Evolutionary conservation across 176 grass and related monocot species (phyloP).

Genomic region (Cenchrus purpureus): DNA sequence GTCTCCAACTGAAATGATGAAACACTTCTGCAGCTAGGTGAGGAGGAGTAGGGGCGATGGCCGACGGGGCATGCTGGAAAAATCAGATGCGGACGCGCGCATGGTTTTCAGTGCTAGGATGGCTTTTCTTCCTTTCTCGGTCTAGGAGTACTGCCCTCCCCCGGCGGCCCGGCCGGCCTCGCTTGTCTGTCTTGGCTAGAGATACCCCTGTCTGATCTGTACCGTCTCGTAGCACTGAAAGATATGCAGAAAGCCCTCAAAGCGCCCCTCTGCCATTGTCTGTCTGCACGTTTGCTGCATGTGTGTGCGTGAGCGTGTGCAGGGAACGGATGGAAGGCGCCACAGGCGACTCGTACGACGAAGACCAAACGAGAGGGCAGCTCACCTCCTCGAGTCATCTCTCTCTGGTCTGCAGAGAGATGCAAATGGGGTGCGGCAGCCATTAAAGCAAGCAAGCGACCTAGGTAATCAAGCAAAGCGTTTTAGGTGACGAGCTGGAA

Average conservation of each 20-base stretch:
- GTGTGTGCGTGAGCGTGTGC: conserved; percentile 4
- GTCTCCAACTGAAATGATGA: conserved; percentile 49
- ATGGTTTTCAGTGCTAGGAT: conserved; percentile 70
- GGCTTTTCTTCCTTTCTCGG: conserved; percentile 1
- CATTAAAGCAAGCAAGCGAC: background rate
- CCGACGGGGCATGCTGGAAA: conserved; percentile 48
- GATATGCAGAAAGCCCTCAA: conserved; percentile 50
- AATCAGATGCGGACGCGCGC: conserved; percentile 42
- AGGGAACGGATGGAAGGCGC: background rate
- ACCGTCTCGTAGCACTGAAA: conserved; percentile 57
- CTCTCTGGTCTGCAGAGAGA: background rate
- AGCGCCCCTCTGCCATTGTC: conserved; percentile 19
- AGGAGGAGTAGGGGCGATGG: background rate
- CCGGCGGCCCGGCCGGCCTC: background rate
- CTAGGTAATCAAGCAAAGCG: conserved; percentile 7
- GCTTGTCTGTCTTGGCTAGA: conserved; percentile 48
- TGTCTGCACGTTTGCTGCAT: conserved; percentile 14
- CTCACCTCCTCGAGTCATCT: background rate
- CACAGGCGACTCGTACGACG: conserved; percentile 34
- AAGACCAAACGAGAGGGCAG: conserved; percentile 8
- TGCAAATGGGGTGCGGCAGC: conserved; percentile 11
- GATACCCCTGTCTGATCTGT: conserved; percentile 25
- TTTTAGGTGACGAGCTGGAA: conserved; percentile 25
- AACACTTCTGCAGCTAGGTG: conserved; percentile 4
- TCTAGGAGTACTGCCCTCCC: background rate